These are phyloP conservation scores for Pseudocercospora fuligena DNA, from an alignment of 2,329 filamentous ascomycete species.

Conservation along the genomic window DNA sequence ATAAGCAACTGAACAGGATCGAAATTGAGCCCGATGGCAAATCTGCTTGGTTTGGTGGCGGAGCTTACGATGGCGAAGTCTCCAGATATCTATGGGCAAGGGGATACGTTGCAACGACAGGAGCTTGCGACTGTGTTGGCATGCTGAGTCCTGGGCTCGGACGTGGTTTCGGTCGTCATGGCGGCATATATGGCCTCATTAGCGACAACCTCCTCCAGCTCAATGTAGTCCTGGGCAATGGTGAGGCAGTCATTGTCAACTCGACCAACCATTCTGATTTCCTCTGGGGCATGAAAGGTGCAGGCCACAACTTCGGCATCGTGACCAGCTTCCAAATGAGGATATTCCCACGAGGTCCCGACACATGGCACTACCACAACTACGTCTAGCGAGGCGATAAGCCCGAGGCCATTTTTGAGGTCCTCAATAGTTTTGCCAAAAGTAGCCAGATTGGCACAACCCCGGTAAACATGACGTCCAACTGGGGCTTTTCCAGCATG, in stretches of 20 bases:
- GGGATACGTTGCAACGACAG: slow-evolving; percentile 20
- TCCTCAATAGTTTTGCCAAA: not conserved
- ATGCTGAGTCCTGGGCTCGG: slow-evolving; percentile 25
- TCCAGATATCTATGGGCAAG: slow-evolving; percentile 14
- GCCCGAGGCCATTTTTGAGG: slow-evolving; percentile 16
- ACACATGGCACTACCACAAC: slow-evolving; percentile 8
- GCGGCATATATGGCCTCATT: slow-evolving; percentile 53
- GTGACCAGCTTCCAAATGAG: slow-evolving; percentile 16
- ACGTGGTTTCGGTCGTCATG: slow-evolving; percentile 31
- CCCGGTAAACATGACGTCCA: no score
- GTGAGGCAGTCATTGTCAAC: slow-evolving; percentile 45
- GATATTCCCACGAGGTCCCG: slow-evolving; percentile 12
- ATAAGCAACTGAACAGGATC: slow-evolving; percentile 7
- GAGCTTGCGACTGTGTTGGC: slow-evolving; percentile 24
- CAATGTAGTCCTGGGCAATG: slow-evolving; percentile 48
- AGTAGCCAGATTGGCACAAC: no score
- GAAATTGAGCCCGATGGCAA: slow-evolving; percentile 13
- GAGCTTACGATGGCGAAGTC: slow-evolving; percentile 19
- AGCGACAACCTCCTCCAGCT: slow-evolving; percentile 54
- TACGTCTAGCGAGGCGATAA: not conserved
- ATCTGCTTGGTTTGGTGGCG: slow-evolving; percentile 22
- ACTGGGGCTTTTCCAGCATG: no score
- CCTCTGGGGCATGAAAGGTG: slow-evolving; percentile 24
- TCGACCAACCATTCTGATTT: slow-evolving; percentile 21
- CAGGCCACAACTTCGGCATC: slow-evolving; percentile 28